Evolutionary conservation across 192 early-diverging fungal genomes (phyloP).

Genomic region (Helicostylum pulchrum): DNA sequence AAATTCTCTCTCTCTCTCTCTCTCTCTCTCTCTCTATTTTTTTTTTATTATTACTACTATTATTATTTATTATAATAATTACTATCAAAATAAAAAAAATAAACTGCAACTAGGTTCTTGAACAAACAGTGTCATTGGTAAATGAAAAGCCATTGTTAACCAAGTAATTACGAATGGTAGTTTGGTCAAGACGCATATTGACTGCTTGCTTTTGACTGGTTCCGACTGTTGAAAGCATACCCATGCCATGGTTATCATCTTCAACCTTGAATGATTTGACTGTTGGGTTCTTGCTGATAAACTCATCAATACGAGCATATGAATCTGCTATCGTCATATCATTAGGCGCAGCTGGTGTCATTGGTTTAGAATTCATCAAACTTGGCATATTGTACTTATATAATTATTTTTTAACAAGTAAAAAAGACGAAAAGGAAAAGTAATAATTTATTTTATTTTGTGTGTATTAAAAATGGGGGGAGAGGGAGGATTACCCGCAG

Average conservation of each 20-base stretch:
- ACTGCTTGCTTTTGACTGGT: constrained; percentile 2
- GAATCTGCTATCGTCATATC: constrained; percentile 1
- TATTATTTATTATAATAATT: too few species aligned
- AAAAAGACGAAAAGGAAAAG: neutral
- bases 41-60: neutral
- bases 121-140: constrained; percentile 11
- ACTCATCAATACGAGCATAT: constrained; percentile 2
- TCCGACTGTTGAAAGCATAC: constrained; percentile 5
- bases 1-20: neutral
- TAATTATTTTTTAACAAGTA: neutral
- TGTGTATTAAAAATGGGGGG: too few species aligned
- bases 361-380: neutral
- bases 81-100: neutral
- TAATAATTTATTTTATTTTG: neutral
- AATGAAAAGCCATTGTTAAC: constrained; percentile 5
- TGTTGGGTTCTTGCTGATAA: constrained; percentile 5
- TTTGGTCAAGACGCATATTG: neutral
- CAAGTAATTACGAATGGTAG: constrained; percentile 10
- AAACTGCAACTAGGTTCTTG: neutral
- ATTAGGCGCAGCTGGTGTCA: neutral
- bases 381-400: constrained; percentile 15
- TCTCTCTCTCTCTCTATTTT: neutral
- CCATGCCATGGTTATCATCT: constrained; percentile 24
- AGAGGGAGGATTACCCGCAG: too few species aligned
- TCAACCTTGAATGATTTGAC: constrained; percentile 10